Conservation (phyloP, 2,329 filamentous ascomycete species). For the Leptosphaerulina australis region DNA sequence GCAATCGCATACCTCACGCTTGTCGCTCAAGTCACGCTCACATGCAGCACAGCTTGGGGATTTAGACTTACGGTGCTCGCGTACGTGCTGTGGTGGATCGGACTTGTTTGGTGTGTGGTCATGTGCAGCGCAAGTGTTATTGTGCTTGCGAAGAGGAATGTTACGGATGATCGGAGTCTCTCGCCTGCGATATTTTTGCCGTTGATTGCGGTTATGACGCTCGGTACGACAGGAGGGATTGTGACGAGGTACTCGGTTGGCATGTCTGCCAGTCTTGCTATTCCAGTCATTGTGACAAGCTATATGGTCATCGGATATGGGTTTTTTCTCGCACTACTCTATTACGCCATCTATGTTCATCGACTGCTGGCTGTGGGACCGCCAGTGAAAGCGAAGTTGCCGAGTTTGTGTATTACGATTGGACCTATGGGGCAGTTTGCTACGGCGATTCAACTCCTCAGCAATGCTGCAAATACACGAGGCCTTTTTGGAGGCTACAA, state of each 20-base stretch:
- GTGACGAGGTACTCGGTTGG: conserved; percentile 20
- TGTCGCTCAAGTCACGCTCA: conserved; percentile 66
- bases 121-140: conserved; percentile 22
- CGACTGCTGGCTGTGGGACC: conserved; percentile 24
- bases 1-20: conserved; percentile 65
- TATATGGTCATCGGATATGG: conserved; percentile 27
- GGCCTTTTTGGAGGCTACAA: conserved; percentile 21
- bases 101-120: conserved; percentile 26
- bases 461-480: conserved; percentile 19
- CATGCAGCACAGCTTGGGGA: conserved; percentile 67
- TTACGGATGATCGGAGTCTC: conserved; percentile 17
- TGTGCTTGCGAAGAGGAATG: conserved; percentile 19
- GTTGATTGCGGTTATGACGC: conserved; percentile 25
- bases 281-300: conserved; percentile 26
- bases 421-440: conserved; percentile 29
- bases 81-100: conserved; percentile 32
- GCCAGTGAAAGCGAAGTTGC: conserved; percentile 19
- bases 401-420: conserved; percentile 20
- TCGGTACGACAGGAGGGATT: conserved; percentile 25
- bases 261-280: conserved; percentile 19
- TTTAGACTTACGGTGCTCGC: conserved; percentile 67
- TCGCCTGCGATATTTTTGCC: conserved; percentile 26
- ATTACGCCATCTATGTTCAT: conserved; percentile 23
- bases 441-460: conserved; percentile 24
- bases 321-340: conserved; percentile 24